phyloP scores from a whole-genome alignment of 345 rosid genomes.

The Lumnitzera racemosa region DNA sequence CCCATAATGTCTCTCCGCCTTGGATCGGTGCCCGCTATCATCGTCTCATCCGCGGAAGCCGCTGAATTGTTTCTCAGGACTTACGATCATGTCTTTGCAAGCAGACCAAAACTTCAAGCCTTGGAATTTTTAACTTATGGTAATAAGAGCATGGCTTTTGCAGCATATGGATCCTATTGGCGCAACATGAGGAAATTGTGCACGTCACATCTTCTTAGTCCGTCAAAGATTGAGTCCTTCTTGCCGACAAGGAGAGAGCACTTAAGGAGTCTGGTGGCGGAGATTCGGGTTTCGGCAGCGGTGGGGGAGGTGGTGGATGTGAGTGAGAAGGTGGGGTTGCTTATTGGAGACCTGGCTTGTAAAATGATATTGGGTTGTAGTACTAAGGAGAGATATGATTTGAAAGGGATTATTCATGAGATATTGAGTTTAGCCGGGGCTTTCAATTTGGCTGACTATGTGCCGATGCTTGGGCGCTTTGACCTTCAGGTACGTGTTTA shows the following conservation, averaged over 20 bases:
- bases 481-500: slow-evolving; percentile 3
- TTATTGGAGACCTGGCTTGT: slow-evolving; percentile 3
- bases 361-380: slow-evolving; percentile 5
- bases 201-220: slow-evolving; percentile 17
- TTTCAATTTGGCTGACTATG: slow-evolving; percentile 1
- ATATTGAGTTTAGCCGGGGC: slow-evolving; percentile 1
- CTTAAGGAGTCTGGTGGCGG: slow-evolving; percentile 5
- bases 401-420: neutral
- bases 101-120: slow-evolving; percentile 18
- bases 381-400: neutral
- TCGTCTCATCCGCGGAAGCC: slow-evolving; percentile 33
- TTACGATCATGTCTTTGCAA: slow-evolving; percentile 31
- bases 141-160: slow-evolving; percentile 20
- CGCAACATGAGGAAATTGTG: slow-evolving; percentile 20
- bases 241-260: slow-evolving; percentile 13
- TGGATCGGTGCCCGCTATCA: slow-evolving; percentile 29
- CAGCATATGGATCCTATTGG: slow-evolving; percentile 28
- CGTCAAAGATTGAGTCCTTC: slow-evolving; percentile 19
- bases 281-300: neutral
- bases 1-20: slow-evolving; percentile 35
- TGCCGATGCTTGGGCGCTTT: neutral
- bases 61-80: slow-evolving; percentile 32
- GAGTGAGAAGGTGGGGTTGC: slow-evolving; percentile 6
- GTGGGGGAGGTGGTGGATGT: slow-evolving; percentile 2
- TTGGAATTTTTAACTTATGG: slow-evolving; percentile 4